Evolutionary conservation across 23 red algal species (phyloP).

Genomic region (Agarophyton chilense): DNA sequence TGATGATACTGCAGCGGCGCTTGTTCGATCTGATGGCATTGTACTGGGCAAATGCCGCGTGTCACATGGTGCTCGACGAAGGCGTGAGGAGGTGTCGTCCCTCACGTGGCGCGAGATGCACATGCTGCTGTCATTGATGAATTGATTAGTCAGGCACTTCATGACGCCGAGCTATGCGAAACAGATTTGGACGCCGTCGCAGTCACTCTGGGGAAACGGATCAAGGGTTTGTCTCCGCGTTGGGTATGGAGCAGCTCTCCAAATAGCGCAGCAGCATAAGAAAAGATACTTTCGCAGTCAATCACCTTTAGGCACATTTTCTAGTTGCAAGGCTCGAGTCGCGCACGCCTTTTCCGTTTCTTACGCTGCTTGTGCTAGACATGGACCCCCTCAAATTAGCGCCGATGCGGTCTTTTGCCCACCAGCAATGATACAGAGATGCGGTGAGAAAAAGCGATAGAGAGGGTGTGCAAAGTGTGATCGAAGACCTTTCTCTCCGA

Average conservation of each 20-base stretch:
- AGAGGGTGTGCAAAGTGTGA: too few relatives aligned
- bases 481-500: too few relatives aligned
- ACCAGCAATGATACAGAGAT: too few relatives aligned
- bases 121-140: too few relatives aligned
- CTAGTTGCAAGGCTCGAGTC: slow-evolving; percentile 66
- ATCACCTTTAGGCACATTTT: slow-evolving; percentile 95
- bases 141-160: too few relatives aligned
- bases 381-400: too few relatives aligned
- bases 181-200: slow-evolving; percentile 85
- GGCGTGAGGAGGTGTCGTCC: slow-evolving; percentile 87
- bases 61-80: slow-evolving; percentile 74
- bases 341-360: slow-evolving; percentile 75
- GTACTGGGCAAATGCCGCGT: slow-evolving; percentile 75
- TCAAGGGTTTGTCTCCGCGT: slow-evolving; percentile 92
- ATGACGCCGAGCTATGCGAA: too few relatives aligned
- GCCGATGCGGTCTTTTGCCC: too few relatives aligned
- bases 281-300: slow-evolving; percentile 82
- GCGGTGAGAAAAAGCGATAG: too few relatives aligned
- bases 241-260: slow-evolving; percentile 76
- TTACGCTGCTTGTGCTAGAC: slow-evolving; percentile 88
- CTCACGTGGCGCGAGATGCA: slow-evolving; percentile 87
- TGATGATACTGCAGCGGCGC: slow-evolving; percentile 95
- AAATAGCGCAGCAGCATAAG: slow-evolving; percentile 12
- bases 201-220: slow-evolving; percentile 92
- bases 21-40: slow-evolving; percentile 73